Conservation (phyloP, 225 moss, liverwort and hornwort genomes). For the Pleurozium schreberi region DNA sequence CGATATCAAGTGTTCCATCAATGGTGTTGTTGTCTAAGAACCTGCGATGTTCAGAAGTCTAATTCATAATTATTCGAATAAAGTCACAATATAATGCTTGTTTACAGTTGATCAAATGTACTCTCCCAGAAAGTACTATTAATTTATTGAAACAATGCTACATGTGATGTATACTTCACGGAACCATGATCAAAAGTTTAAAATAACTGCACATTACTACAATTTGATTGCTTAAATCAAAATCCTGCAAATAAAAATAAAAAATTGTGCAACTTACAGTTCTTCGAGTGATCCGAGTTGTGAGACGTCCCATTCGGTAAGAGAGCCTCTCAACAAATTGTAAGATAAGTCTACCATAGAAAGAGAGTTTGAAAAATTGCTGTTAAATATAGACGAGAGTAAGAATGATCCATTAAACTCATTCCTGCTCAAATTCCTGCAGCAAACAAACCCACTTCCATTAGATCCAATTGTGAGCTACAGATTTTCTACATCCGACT, state of each 20-base stretch:
- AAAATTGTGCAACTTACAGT: too few species aligned
- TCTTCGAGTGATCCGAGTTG: too few species aligned
- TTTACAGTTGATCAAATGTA: too few species aligned
- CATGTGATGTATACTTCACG: not conserved
- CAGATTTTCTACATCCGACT: not conserved
- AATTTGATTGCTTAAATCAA: not conserved
- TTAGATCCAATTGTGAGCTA: not conserved
- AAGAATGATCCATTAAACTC: not conserved
- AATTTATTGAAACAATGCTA: not conserved
- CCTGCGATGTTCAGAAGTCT: not conserved
- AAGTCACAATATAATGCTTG: too few species aligned
- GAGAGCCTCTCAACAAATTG: not conserved
- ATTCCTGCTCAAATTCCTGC: not conserved
- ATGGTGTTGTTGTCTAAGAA: not conserved
- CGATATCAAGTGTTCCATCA: not conserved
- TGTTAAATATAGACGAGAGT: not conserved
- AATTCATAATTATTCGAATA: not conserved
- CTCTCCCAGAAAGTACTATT: not conserved
- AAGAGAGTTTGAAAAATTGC: not conserved
- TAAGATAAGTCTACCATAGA: not conserved
- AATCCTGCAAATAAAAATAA: too few species aligned
- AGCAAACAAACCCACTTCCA: not conserved
- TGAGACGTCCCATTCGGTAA: not conserved
- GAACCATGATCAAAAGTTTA: not conserved
- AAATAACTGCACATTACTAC: not conserved